Evolutionary conservation across 2,329 filamentous ascomycete genomes (phyloP).

Genomic region (Penicillium verrucosum): DNA sequence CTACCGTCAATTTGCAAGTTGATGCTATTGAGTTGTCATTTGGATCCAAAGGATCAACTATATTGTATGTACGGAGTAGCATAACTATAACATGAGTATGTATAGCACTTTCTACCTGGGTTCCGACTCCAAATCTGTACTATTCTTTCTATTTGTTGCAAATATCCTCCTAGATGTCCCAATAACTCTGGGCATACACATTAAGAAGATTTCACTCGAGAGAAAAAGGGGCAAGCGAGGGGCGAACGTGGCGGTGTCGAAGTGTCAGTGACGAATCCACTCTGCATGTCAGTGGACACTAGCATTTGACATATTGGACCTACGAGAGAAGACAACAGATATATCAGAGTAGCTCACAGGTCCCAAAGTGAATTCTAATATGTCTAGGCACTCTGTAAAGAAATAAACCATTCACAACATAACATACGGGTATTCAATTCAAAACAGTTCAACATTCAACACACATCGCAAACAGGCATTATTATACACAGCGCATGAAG

Average conservation of each 20-base stretch:
- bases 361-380: background rate
- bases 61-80: background rate
- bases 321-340: background rate
- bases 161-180: background rate
- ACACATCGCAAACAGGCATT: conserved; percentile 13
- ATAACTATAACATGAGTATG: background rate
- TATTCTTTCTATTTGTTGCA: too few relatives aligned
- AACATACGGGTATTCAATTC: conserved; percentile 23
- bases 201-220: background rate
- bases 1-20: background rate
- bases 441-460: conserved; percentile 5
- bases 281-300: conserved; percentile 1
- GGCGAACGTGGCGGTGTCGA: conserved; percentile 13
- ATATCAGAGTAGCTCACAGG: background rate
- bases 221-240: conserved; percentile 9
- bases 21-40: background rate
- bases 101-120: background rate
- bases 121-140: background rate
- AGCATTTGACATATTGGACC: background rate
- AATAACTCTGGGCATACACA: too few relatives aligned
- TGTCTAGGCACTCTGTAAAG: conserved; percentile 9
- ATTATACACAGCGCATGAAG: conserved; percentile 26
- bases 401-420: background rate
- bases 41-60: background rate
- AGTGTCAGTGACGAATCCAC: conserved; percentile 9